A percentile compares a stretch with the other conserved stretches of the same genome.
These are phyloP conservation scores for Kalaharituber pfeilii DNA, from an alignment of 2,329 filamentous ascomycete genomes.

Conservation along the genomic window DNA sequence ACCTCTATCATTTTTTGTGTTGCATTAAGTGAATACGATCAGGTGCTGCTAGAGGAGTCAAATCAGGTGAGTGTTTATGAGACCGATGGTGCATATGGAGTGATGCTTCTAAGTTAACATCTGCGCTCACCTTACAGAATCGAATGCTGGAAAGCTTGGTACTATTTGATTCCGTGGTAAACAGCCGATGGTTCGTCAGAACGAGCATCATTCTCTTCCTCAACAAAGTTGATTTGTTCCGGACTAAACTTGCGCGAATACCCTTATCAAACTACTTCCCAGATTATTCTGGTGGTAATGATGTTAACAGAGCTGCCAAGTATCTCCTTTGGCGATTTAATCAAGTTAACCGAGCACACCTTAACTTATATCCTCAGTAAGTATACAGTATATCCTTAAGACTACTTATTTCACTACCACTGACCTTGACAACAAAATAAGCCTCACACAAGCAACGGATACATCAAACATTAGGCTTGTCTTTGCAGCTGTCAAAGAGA, in stretches of 20 bases:
- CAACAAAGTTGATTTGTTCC: conserved; percentile 98
- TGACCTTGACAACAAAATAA: conserved; percentile 34
- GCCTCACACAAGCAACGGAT: conserved; percentile 94
- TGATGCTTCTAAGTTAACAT: neutral
- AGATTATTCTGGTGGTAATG: conserved; percentile 92
- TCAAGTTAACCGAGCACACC: conserved; percentile 87
- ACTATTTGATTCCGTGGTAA: conserved; percentile 94
- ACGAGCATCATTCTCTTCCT: conserved; percentile 97
- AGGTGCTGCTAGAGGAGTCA: conserved; percentile 88
- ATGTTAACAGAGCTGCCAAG: conserved; percentile 95
- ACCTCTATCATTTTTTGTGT: conserved; percentile 99
- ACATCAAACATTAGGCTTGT: conserved; percentile 96
- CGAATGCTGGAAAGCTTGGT: conserved; percentile 98
- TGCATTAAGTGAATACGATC: conserved; percentile 93
- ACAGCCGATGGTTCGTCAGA: conserved; percentile 97
- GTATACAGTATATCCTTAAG: conserved; percentile 26
- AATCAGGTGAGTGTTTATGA: conserved; percentile 55
- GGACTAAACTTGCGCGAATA: conserved; percentile 76
- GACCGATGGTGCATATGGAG: too few relatives aligned
- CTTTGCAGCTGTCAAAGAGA: conserved; percentile 96
- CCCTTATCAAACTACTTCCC: conserved; percentile 91
- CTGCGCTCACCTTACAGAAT: conserved; percentile 42
- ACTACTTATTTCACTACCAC: conserved; percentile 1
- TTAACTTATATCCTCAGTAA: conserved; percentile 96
- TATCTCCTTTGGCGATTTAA: conserved; percentile 98